Evolutionary conservation across 345 rosid genomes (phyloP), one percentile per base, ranked within the genome.

Genomic region (Capsella bursapastoris): DNA sequence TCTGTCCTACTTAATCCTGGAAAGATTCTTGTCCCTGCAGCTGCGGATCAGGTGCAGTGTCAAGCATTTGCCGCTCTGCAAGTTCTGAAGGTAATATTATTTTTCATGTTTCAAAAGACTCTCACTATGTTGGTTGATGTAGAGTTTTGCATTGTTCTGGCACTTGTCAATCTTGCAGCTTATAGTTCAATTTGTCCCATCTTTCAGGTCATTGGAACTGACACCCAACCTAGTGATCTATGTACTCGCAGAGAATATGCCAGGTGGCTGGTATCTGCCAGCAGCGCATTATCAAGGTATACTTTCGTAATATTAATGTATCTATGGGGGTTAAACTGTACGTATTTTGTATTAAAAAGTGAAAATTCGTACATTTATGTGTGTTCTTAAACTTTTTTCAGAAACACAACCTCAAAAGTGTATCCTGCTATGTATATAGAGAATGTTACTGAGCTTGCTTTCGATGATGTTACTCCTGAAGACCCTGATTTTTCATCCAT

Each of bases 341-440:
- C n/a, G 14, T 53, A 29, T 79, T 59, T 52, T 4, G 15, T 71
- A 50, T 32, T 27, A 14, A 34, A 22, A 49, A 66, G 14, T 15
- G 12, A 8, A 37, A 51, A 22, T 35, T 58, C 57, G 37, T 64
- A 34, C 48, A 1, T 66, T 50, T 51, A 25, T 77, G 15, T 12
- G 16, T 66, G 68, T 34, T 51, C 35, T 51, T 32, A 4, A 60
- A 78, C 69, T 66, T 70, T 82, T 31, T 83, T 82, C 79, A 94
- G 96, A 81, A 90, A 72, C 70, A 71, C 90, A 1, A 67, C 79
- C 53, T 91, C 98, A 35, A 94, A 91, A 82, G 97, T 94, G 57
- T 94, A 94, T 83, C 97, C 96, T 62, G 98, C 97, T 31, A 94
- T 92, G 96, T 89, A 86, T 72, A 87, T 94, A 68, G 97, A 91